These are phyloP conservation scores for Botryotinia convoluta DNA, from an alignment of 2,329 filamentous ascomycete genomes.

Conservation along the genomic window DNA sequence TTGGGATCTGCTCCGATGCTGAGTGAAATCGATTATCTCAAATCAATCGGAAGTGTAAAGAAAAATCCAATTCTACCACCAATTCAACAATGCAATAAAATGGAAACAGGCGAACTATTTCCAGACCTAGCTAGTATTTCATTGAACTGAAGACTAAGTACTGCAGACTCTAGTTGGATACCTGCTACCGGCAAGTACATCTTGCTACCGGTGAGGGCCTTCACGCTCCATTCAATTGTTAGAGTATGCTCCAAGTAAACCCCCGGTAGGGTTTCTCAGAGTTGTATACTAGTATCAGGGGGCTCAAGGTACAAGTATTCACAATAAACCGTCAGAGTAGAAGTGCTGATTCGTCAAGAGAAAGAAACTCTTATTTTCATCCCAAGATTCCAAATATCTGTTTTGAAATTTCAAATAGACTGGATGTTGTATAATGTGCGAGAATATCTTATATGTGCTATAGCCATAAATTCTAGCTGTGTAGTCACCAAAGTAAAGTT, in stretches of 20 bases:
- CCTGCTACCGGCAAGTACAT: constrained; percentile 47
- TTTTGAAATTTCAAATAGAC: not conserved
- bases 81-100: not conserved
- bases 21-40: not conserved
- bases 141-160: not conserved
- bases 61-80: not conserved
- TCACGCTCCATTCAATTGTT: not conserved
- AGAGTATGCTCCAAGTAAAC: not conserved
- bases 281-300: not conserved
- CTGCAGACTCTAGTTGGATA: not conserved
- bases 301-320: not conserved
- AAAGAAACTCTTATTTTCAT: not conserved
- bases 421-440: not conserved
- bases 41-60: not conserved
- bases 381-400: not conserved
- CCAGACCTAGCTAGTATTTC: not conserved
- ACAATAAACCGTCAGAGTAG: not conserved
- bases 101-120: no score
- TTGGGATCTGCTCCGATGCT: not conserved
- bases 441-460: not conserved
- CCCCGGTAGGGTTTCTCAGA: not conserved
- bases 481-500: not conserved
- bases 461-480: no score
- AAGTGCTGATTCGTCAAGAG: not conserved
- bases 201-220: constrained; percentile 47